phyloP scores from a whole-genome alignment of 2,329 filamentous ascomycete genomes.

The Exophiala oligosperma region DNA sequence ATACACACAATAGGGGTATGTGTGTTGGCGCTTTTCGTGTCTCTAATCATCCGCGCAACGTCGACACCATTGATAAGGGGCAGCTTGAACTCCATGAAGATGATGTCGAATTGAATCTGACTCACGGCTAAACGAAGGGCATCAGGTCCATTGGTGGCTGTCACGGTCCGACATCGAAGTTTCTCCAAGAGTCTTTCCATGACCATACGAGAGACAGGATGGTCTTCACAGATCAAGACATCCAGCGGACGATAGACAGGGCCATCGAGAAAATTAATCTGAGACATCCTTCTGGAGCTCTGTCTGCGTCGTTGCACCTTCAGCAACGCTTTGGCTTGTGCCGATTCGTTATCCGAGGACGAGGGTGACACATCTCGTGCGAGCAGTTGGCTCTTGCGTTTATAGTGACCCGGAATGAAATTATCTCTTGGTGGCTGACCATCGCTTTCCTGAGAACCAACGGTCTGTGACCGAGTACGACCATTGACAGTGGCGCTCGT shows the following conservation, averaged over 20 bases:
- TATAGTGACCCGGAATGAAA: slow-evolving; percentile 72
- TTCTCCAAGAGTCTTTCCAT: slow-evolving; percentile 98
- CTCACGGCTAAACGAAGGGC: slow-evolving; percentile 92
- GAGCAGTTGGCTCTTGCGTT: slow-evolving; percentile 89
- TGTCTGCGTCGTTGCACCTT: slow-evolving; percentile 93
- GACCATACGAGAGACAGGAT: slow-evolving; percentile 94
- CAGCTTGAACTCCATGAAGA: slow-evolving; percentile 95
- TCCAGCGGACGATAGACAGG: slow-evolving; percentile 89
- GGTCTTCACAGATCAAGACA: slow-evolving; percentile 94
- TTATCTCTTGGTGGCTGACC: slow-evolving; percentile 64
- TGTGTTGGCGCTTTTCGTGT: slow-evolving; percentile 92
- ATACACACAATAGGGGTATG: slow-evolving; percentile 95
- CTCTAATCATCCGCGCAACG: slow-evolving; percentile 94
- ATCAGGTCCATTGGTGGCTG: slow-evolving; percentile 84
- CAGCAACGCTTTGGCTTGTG: slow-evolving; percentile 83
- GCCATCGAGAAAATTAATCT: slow-evolving; percentile 80
- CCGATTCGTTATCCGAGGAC: slow-evolving; percentile 94
- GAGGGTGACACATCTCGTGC: slow-evolving; percentile 82
- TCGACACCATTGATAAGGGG: slow-evolving; percentile 94
- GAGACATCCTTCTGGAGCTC: slow-evolving; percentile 89
- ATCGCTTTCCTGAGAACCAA: slow-evolving; percentile 91
- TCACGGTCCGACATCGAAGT: slow-evolving; percentile 88
- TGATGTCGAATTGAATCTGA: slow-evolving; percentile 97
- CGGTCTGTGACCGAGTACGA: slow-evolving; percentile 82
- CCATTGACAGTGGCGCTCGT: slow-evolving; percentile 63